A percentile compares a stretch with the other conserved stretches of the same genome.
Conservation (phyloP, 805 yeast species). For the Lipomyces japonicus region DNA sequence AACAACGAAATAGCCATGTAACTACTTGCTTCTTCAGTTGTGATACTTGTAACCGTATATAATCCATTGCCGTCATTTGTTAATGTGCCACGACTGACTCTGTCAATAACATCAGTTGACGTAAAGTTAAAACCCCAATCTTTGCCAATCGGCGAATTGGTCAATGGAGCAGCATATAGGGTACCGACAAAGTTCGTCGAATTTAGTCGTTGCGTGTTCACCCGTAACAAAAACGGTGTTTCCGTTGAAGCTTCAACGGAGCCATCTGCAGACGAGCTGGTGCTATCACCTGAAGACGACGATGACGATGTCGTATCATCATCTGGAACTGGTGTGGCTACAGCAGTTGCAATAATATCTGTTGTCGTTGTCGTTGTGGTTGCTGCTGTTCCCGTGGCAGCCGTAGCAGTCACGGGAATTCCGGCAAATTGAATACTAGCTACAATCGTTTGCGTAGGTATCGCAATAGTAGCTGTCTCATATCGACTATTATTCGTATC, state of each 20-base stretch:
- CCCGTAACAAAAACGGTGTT: conserved; percentile 3
- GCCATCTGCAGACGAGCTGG: neutral
- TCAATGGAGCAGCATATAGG: conserved; percentile 21
- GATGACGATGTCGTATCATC: neutral
- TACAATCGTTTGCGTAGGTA: neutral
- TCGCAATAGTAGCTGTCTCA: neutral
- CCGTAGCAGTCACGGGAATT: conserved; percentile 3
- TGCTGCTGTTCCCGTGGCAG: neutral
- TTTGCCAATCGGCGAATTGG: conserved; percentile 22
- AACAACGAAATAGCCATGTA: conserved; percentile 20
- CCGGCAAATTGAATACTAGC: neutral
- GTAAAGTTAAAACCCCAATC: conserved; percentile 18
- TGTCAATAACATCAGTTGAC: conserved; percentile 4
- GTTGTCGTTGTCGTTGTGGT: neutral
- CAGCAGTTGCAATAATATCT: too few relatives aligned
- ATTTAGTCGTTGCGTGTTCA: conserved; percentile 12
- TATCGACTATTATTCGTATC: too few relatives aligned
- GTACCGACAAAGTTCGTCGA: conserved; percentile 16
- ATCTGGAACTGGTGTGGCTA: neutral
- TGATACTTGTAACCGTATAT: conserved; percentile 15
- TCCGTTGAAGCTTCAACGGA: neutral
- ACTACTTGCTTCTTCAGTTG: conserved; percentile 17
- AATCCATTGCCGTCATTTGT: conserved; percentile 1
- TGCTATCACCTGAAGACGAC: neutral
- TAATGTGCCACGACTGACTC: conserved; percentile 20